Evolutionary conservation across 805 yeast genomes (phyloP).

Genomic region (Candida succiphila): DNA sequence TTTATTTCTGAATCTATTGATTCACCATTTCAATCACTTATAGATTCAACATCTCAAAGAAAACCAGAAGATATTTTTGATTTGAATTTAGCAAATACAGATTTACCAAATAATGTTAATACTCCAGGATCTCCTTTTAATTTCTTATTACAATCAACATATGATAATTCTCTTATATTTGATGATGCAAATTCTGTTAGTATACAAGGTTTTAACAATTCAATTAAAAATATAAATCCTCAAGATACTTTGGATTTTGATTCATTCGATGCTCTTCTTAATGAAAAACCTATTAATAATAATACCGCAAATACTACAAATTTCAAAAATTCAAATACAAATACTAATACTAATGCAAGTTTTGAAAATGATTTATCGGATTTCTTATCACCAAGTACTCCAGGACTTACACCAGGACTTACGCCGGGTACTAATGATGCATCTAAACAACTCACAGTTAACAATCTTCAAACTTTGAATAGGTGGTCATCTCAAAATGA

Average conservation of each 20-base stretch:
- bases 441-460: slow-evolving; percentile 11
- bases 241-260: slow-evolving; percentile 53
- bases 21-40: slow-evolving; percentile 14
- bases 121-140: neutral
- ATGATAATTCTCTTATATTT: slow-evolving; percentile 48
- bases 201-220: too few species aligned
- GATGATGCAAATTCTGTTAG: slow-evolving; percentile 4
- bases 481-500: slow-evolving; percentile 3
- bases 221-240: slow-evolving; percentile 6
- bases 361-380: neutral
- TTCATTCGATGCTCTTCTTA: slow-evolving; percentile 27
- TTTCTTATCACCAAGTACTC: neutral
- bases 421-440: too few species aligned
- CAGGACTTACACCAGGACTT: neutral
- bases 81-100: neutral
- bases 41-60: slow-evolving; percentile 2
- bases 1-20: slow-evolving; percentile 1
- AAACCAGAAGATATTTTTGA: neutral
- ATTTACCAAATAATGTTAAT: too few species aligned
- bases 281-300: neutral
- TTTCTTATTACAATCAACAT: slow-evolving; percentile 17
- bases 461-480: slow-evolving; percentile 11
- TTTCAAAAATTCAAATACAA: neutral
- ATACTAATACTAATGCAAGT: neutral
- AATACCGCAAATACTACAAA: neutral